Percentiles rank a stretch among this genome's conserved stretches.
These are phyloP conservation scores for Orbilia javanica DNA, from an alignment of 2,329 filamentous ascomycete species.

Conservation along the genomic window DNA sequence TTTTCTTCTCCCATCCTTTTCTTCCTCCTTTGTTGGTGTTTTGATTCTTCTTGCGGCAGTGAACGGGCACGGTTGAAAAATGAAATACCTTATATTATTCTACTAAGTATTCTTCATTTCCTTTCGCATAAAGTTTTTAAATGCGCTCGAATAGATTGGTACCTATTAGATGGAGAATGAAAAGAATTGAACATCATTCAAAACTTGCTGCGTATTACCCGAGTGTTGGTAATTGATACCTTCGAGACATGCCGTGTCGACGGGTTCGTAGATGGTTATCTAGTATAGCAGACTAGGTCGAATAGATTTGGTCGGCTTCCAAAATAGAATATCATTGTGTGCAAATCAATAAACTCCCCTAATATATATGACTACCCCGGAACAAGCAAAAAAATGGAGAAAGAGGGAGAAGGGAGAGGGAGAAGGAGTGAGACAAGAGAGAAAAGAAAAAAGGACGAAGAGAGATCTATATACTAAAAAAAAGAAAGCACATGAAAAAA, in stretches of 20 bases:
- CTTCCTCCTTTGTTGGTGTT: background rate
- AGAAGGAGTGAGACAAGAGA: too few species aligned
- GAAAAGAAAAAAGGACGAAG: too few species aligned
- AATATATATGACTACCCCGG: background rate
- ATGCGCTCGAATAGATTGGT: background rate
- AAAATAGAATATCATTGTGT: too few species aligned
- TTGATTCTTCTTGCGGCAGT: background rate
- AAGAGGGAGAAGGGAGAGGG: too few species aligned
- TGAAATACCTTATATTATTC: conserved; percentile 1
- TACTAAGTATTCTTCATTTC: background rate
- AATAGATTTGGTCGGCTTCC: too few species aligned
- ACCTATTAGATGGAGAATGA: background rate
- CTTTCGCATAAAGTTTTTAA: background rate
- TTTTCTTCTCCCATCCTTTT: background rate
- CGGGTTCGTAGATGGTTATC: too few species aligned
- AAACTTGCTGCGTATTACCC: too few species aligned
- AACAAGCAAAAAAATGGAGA: background rate
- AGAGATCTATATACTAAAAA: background rate
- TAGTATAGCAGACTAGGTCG: too few species aligned
- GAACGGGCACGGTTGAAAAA: background rate
- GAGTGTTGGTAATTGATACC: too few species aligned
- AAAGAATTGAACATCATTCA: background rate
- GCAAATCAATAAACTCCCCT: background rate
- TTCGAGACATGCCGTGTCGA: too few species aligned
- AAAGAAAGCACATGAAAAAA: too few species aligned